Evolutionary conservation across 768 basidiomycete species (phyloP).

Genomic region (Guyanaporus albipodus): DNA sequence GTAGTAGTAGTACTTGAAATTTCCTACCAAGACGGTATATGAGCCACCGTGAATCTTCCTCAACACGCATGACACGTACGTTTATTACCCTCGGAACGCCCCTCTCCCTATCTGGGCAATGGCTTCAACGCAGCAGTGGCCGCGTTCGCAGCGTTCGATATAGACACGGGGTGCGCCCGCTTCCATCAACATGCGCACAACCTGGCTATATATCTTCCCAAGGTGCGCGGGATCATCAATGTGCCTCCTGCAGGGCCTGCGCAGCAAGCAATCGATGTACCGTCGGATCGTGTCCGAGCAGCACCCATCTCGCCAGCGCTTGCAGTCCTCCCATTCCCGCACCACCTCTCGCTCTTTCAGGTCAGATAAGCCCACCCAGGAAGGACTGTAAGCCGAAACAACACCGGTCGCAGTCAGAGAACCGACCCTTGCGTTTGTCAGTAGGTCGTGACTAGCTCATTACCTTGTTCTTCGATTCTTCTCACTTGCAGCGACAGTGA

Average conservation of each 20-base stretch:
- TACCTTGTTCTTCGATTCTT: too few species aligned
- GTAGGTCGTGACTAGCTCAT: not conserved
- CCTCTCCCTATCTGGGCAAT: constrained; percentile 69
- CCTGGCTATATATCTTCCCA: constrained; percentile 85
- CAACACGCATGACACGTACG: constrained; percentile 25
- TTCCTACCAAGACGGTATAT: too few species aligned
- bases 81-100: not conserved
- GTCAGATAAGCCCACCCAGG: constrained; percentile 33
- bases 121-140: constrained; percentile 94
- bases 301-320: constrained; percentile 37
- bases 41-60: constrained; percentile 10
- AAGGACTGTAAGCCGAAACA: constrained; percentile 45
- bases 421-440: constrained; percentile 11
- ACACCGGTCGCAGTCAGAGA: constrained; percentile 39
- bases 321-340: constrained; percentile 48
- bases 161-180: constrained; percentile 89
- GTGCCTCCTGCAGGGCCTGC: constrained; percentile 87
- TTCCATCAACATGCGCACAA: constrained; percentile 43
- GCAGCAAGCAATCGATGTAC: constrained; percentile 86
- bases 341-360: constrained; percentile 58
- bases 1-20: too few species aligned
- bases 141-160: constrained; percentile 80
- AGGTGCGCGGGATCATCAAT: constrained; percentile 91
- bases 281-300: constrained; percentile 68
- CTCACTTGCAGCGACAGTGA: too few species aligned